Evolutionary conservation across 768 basidiomycete species (phyloP).

Genomic region (Neoboletus brunneissimus): DNA sequence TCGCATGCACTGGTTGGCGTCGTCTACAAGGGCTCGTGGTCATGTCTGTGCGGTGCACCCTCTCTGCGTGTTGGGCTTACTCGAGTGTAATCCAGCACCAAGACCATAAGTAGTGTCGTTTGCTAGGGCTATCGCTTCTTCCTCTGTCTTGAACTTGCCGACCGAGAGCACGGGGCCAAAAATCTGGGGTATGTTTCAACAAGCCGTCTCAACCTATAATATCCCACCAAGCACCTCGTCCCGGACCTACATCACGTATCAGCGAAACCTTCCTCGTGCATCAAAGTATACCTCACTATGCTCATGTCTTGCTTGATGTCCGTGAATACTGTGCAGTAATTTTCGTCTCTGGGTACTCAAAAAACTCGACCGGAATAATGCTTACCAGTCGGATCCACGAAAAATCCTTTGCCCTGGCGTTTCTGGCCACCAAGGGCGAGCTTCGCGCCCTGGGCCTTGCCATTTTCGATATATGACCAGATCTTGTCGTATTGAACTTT

Average conservation of each 20-base stretch:
- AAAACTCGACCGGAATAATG: constrained; percentile 9
- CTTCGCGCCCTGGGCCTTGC: constrained; percentile 81
- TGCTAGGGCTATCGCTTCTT: constrained; percentile 79
- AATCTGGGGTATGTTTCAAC: constrained; percentile 49
- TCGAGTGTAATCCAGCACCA: constrained; percentile 87
- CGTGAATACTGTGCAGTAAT: constrained; percentile 61
- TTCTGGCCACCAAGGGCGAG: constrained; percentile 77
- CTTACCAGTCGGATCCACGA: constrained; percentile 86
- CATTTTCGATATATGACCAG: constrained; percentile 84
- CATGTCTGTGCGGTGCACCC: background rate
- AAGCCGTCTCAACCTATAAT: constrained; percentile 4
- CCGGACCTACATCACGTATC: constrained; percentile 29
- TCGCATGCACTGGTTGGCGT: constrained; percentile 86
- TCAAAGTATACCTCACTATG: constrained; percentile 54
- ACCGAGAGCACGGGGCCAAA: constrained; percentile 92
- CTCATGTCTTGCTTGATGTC: constrained; percentile 80
- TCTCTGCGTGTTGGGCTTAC: constrained; percentile 40
- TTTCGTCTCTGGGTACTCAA: constrained; percentile 3
- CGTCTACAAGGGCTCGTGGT: constrained; percentile 41
- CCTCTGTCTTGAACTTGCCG: constrained; percentile 80
- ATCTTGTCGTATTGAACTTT: constrained; percentile 84
- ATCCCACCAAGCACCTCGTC: constrained; percentile 28
- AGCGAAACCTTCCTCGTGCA: constrained; percentile 9
- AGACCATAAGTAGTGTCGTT: constrained; percentile 91
- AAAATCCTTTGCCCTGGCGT: constrained; percentile 76